Evolutionary conservation across 306 rosid genomes (phyloP).

Genomic region (Rosa multiflora): DNA sequence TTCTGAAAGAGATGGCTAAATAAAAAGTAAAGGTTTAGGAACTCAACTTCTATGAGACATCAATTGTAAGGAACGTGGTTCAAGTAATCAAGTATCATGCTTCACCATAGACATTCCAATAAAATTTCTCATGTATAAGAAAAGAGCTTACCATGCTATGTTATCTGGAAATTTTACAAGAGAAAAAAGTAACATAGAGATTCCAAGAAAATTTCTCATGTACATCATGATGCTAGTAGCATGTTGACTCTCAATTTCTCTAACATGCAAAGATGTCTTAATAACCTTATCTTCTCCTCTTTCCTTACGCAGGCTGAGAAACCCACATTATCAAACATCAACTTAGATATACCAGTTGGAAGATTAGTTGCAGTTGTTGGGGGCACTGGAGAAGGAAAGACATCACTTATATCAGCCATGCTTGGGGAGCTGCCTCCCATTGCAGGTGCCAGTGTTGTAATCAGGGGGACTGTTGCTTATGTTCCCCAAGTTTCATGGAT

Average conservation of each 20-base stretch:
- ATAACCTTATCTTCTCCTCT: background rate
- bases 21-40: background rate
- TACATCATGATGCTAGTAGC: constrained; percentile 6
- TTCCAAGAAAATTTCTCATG: background rate
- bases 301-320: constrained; percentile 53
- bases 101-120: background rate
- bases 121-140: too few relatives aligned
- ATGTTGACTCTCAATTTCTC: background rate
- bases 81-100: background rate
- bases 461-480: constrained; percentile 87
- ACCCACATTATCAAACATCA: constrained; percentile 62
- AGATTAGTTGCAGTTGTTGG: constrained; percentile 90
- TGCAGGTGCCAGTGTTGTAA: constrained; percentile 40
- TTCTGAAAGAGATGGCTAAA: background rate
- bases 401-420: constrained; percentile 83
- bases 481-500: constrained; percentile 99
- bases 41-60: background rate
- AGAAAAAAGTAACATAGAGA: background rate
- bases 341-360: constrained; percentile 70
- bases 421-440: constrained; percentile 74
- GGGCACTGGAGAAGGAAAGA: constrained; percentile 93
- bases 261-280: background rate
- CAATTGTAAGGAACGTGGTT: background rate
- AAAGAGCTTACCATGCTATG: background rate
- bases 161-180: background rate